phyloP scores from a whole-genome alignment of 169 alveolate species.

The Pseudocohnilembus persalinus region DNA sequence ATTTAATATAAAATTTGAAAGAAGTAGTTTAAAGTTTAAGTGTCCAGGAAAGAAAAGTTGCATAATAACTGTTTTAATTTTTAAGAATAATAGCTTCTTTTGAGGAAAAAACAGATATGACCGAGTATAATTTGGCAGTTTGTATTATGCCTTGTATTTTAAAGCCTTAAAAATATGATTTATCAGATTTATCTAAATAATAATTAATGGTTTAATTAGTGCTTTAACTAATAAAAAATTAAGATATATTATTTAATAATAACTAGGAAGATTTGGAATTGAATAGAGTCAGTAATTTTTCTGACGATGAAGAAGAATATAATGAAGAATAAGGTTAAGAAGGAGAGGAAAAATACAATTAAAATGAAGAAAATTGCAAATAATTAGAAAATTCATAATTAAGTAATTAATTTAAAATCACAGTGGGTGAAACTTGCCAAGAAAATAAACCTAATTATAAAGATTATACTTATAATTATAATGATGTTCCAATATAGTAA shows the following conservation, averaged over 20 bases:
- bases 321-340: too few relatives aligned
- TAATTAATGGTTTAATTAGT: background rate
- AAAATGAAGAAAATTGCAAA: too few relatives aligned
- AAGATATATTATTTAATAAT: background rate
- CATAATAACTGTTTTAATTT: background rate
- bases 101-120: background rate
- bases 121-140: background rate
- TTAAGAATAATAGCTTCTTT: background rate
- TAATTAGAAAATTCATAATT: too few relatives aligned
- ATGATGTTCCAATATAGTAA: too few relatives aligned
- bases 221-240: background rate
- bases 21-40: background rate
- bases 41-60: background rate
- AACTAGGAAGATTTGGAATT: background rate
- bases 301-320: background rate
- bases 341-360: too few relatives aligned
- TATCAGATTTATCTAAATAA: background rate
- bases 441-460: too few relatives aligned
- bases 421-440: too few relatives aligned
- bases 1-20: too few relatives aligned
- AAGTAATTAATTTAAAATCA: too few relatives aligned
- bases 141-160: background rate
- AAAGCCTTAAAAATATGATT: background rate
- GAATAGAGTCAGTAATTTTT: background rate
- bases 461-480: too few relatives aligned